Evolutionary conservation across 2,329 filamentous ascomycete genomes (phyloP).

Genomic region (Colletotrichum theobromicola): DNA sequence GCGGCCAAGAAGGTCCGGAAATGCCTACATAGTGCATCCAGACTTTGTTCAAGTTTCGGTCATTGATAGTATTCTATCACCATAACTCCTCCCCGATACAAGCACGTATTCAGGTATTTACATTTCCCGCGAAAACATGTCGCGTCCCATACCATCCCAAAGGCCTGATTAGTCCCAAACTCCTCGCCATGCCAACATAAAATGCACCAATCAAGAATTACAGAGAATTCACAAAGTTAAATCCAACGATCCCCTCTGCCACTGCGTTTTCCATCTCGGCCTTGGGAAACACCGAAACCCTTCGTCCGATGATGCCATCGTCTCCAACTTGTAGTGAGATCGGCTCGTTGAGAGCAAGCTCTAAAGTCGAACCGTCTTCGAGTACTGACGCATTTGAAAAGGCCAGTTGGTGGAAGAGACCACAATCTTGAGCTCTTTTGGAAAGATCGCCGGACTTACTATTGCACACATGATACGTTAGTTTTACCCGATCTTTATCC

Average conservation of each 20-base stretch:
- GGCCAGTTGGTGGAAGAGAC: constrained; percentile 43
- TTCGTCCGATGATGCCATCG: constrained; percentile 53
- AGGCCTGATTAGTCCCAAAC: neutral
- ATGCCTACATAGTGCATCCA: neutral
- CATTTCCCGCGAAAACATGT: neutral
- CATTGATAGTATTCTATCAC: no score
- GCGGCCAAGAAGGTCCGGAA: neutral
- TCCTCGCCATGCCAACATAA: neutral
- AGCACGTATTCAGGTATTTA: neutral
- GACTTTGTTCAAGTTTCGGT: neutral
- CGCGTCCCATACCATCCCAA: neutral
- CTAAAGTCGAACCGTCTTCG: constrained; percentile 26
- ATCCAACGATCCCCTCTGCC: constrained; percentile 56
- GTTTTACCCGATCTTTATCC: no score
- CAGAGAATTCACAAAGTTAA: constrained; percentile 37
- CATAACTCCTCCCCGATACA: no score
- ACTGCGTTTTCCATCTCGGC: constrained; percentile 34
- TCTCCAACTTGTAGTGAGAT: constrained; percentile 49
- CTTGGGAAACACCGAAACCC: constrained; percentile 45
- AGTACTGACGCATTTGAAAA: constrained; percentile 26
- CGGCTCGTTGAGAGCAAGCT: constrained; percentile 40
- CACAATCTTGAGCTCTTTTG: constrained; percentile 43
- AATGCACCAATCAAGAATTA: neutral
- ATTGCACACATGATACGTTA: neutral
- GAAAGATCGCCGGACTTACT: constrained; percentile 50